Base-by-base conservation (phyloP, 169 alveolate species). In the Plasmodium falciparum region DNA sequence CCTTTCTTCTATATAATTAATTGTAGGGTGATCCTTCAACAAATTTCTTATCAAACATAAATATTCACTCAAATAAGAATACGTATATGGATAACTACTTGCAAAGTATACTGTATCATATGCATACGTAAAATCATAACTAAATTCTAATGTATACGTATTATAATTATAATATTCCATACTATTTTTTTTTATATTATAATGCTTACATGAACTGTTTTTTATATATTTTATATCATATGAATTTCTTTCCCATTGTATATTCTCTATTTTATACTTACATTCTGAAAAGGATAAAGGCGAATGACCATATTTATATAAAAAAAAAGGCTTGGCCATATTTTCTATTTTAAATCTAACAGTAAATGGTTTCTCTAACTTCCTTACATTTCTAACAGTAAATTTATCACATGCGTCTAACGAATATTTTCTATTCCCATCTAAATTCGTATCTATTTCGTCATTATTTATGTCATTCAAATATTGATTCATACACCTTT, bases 71-170 rank as follows among this genome's bases (percentile, higher is more conserved):
- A 83, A 63, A 63, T 83, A 49, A 8, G 91, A 62, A 62, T 62
- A 83, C 12, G 86, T 56, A 43, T 83, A 83, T 1, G 91, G 91
- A 29, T 69, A 62, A 49, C 71, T 69, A 61, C 91, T 83, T 54
- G 74, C 58, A 50, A 83, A 83, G 69, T 83, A 83, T 17, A 83
- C 91, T 1, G 91, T 83, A 6, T 83, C 91, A 62, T 58, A 83
- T 1, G 73, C 12, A 61, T 83, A 83, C 3, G 49, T 24, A 70
- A 83, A 83, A 29, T 83, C 91, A 49, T 83, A 83, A 17, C 74
- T 54, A 20, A 83, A 83, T 43, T 83, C 86, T 13, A 83, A 62
- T 0, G 74, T 69, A 26, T 83, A 83, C 1, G 86, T 83, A 24
- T 26, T 20, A 56, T 70, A 69, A 13, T 47, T 43, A 43, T 69